Evolutionary conservation across 2,329 filamentous ascomycete genomes (phyloP), one percentile per base, ranked within the genome.

Genomic region (Colletotrichum godetiae): DNA sequence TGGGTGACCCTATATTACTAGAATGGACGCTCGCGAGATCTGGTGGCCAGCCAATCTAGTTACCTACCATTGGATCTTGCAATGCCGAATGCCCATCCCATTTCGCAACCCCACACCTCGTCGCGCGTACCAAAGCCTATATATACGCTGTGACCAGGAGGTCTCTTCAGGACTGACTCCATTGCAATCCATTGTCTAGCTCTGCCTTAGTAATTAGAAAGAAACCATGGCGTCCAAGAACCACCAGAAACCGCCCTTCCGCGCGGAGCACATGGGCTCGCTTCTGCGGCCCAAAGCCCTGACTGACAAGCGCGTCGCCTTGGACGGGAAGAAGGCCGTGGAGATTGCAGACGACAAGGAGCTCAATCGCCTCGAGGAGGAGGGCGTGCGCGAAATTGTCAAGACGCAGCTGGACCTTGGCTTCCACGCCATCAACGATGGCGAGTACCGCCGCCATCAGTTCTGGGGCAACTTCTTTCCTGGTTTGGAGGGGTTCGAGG

Each of bases 211-310:
- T 5, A 5, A 70, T 0, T 27, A 73, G 5, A 33, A 55, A 15
- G 49, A 57, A 27, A 22, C 67, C 49, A 63, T 75, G 70, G 52
- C 70, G 19, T 12, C 70, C 56, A 73, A 73, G 19, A 73, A 73
- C 6, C 65, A 70, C 13, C 73, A 74, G 27, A 60, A 78, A 27
- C 85, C 84, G 27, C 93, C 92, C 33, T 94, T 94, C 86, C 88
- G 93, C 77, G 93, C 93, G 61, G 93, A 95, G 86, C 93, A 95
- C 78, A 86, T 94, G 77, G 93, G 93, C 77, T 94, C 92, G 22
- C 86, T 95, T 35, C 88, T 94, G 56, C 90, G 93, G 27, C 92
- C 93, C 10, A 83, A 92, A 72, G 73, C 76, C 27, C 80, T 82
- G 10, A 80, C 82, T 10, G 77, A 80, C 42, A 77, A 78, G 52